Base-by-base conservation (phyloP, 2,329 filamentous ascomycete species). In the Chaetomium globosum region DNA sequence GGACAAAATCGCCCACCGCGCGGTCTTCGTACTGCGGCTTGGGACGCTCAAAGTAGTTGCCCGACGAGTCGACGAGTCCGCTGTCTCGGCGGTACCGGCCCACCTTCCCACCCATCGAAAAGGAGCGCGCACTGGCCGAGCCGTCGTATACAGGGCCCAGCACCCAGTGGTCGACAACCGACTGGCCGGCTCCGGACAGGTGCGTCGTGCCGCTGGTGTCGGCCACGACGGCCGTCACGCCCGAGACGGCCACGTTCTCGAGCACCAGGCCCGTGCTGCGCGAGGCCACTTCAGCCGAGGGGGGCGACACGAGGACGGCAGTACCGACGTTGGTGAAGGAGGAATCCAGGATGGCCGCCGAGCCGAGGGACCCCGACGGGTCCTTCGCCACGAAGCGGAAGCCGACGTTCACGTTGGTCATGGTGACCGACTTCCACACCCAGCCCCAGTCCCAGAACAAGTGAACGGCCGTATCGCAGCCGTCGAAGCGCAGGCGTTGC, bases 161-260 rank as follows among this genome's bases (percentile, higher is more conserved):
- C 4, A 30, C 64, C 68, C 65, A 72, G 2, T 65, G 49, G 39
- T 68, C 65, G 56, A 72, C 26, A 3, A 3, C 12, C 30, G 31
- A 36, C 53, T 26, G n/a, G 13, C 36, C 36, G 16, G 36, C 13
- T 23, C 23, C 51, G 23, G 21, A 13, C 9, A 55, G 59, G 36
- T 48, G 53, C 4, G 61, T 59, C 5, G 12, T 33, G 39, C 68
- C 72, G 8, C 28, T 48, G 3, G 52, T 69, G 49, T 71, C 69
- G 10, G 55, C 62, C 1, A 72, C 66, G 28, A 54, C 69, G 1
- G 26, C 58, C 2, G 26, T 16, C 19, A 78, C 76, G 5, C 78
- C 78, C 26, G 75, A 76, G n/a, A 87, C 74, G 13, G 75, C 72
- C 9, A 87, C 77, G 61, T 86, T 87, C 68, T 88, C 85, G 52